Conservation (phyloP, 441 rosid species). For the Pelargonium australe region DNA sequence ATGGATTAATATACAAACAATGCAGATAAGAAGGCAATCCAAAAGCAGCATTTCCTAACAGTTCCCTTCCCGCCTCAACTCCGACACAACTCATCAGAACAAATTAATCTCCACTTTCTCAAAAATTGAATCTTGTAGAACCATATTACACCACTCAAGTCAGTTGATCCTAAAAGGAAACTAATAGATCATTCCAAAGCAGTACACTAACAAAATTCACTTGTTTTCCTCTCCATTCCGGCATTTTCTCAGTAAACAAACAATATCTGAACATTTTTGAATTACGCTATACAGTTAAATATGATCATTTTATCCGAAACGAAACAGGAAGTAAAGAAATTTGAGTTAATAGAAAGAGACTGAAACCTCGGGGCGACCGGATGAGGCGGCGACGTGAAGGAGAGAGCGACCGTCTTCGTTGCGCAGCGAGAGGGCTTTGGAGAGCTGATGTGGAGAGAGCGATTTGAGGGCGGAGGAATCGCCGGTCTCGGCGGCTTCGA, state of each 20-base stretch:
- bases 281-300: neutral
- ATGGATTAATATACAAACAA: neutral
- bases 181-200: neutral
- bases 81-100: neutral
- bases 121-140: neutral
- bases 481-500: conserved; percentile 76
- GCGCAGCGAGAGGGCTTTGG: conserved; percentile 39
- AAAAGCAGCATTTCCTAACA: neutral
- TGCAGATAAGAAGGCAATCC: neutral
- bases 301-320: neutral
- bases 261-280: neutral
- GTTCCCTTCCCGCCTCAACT: neutral
- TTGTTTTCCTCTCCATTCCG: neutral
- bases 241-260: neutral
- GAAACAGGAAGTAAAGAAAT: neutral
- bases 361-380: conserved; percentile 43
- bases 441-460: conserved; percentile 43
- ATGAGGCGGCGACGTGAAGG: conserved; percentile 73
- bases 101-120: neutral
- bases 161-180: neutral
- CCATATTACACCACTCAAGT: neutral
- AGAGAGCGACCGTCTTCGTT: conserved; percentile 88
- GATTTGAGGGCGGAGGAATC: conserved; percentile 47
- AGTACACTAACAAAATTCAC: neutral
- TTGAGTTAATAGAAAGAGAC: neutral